Base-by-base conservation (phyloP, 1,139 yeast species). In the Barnettozyma hawaiiensis region DNA sequence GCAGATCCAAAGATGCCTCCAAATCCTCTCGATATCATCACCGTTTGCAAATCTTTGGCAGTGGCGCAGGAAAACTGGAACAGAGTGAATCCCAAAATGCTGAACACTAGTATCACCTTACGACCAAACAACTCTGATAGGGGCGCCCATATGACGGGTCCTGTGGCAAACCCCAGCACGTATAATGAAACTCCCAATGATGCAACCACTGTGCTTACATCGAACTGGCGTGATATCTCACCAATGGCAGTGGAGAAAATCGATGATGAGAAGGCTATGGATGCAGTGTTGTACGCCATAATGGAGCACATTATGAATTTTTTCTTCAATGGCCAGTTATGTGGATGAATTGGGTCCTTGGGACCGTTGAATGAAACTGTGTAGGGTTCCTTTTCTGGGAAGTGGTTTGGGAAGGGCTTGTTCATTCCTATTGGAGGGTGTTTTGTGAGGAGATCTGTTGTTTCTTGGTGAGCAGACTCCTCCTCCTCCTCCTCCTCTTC, bases 101-200 rank as follows among this genome's bases (percentile, higher is more conserved):
- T 75, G 2, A 75, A 47, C 1, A 81, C 47, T 39, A 83, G 51
- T 10, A 85, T 78, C 3, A 69, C 61, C 55, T 74, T 75, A 61
- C 95, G 75, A 40, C 96, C 95, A 52, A 71, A 80, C 40, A 82
- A 59, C 60, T 84, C 95, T 8, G 90, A 81, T 36, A 85, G 58
- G 5, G 95, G 95, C 18, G 92, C 95, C 79, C 85, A 85, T 31
- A 84, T 53, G 31, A 84, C 66, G 7, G 95, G 95, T 15, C 95
- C 95, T 0, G 83, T 72, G 1, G 94, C 95, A 61, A 85, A 85
- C 18, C 95, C 95, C 35, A 82, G 57, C 18, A 86, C 95, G 54
- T 76, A 86, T 23, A 85, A 67, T 0, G 94, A 78, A 11, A 85
- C 71, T 41, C 85, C 83, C 35, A 85, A 67, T 8, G 81, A 70